These are phyloP conservation scores for Pichia californica DNA, from an alignment of 805 yeast species.

Conservation along the genomic window DNA sequence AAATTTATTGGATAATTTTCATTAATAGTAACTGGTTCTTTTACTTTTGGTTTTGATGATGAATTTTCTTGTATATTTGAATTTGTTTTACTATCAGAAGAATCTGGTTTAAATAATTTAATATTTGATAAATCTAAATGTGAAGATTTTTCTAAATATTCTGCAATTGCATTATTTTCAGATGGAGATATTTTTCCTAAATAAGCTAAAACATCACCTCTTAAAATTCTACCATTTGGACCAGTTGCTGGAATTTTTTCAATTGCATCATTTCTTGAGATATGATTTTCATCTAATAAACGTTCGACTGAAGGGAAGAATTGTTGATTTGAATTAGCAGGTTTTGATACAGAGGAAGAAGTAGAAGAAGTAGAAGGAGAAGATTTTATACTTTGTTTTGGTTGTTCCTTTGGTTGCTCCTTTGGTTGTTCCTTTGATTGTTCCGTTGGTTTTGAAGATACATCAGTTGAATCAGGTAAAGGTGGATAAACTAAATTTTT, in stretches of 20 bases:
- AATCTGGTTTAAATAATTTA: slow-evolving; percentile 29
- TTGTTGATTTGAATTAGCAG: slow-evolving; percentile 61
- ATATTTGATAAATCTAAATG: slow-evolving; percentile 72
- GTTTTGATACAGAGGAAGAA: slow-evolving; percentile 23
- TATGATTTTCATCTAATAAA: slow-evolving; percentile 52
- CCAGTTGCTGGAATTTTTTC: slow-evolving; percentile 76
- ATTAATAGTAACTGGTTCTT: slow-evolving; percentile 22
- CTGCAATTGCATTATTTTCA: slow-evolving; percentile 46
- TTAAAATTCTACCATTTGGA: slow-evolving; percentile 77
- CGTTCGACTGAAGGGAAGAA: slow-evolving; percentile 75
- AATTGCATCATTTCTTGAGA: slow-evolving; percentile 66
- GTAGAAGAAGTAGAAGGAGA: slow-evolving; percentile 18
- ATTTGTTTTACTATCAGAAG: slow-evolving; percentile 14
- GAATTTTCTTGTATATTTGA: slow-evolving; percentile 12
- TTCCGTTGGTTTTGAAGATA: slow-evolving; percentile 13
- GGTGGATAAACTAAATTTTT: slow-evolving; percentile 54
- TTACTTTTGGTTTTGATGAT: slow-evolving; percentile 25
- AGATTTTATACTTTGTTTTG: slow-evolving; percentile 7
- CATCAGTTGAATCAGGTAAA: slow-evolving; percentile 16
- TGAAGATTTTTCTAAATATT: slow-evolving; percentile 47
- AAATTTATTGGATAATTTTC: slow-evolving; percentile 3
- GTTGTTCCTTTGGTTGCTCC: slow-evolving; percentile 11
- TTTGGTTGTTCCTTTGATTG: slow-evolving; percentile 12
- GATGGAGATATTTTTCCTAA: slow-evolving; percentile 64
- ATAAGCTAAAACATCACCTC: slow-evolving; percentile 86